Evolutionary conservation across 257 asterid species (phyloP).

Genomic region (Ilex asprella): DNA sequence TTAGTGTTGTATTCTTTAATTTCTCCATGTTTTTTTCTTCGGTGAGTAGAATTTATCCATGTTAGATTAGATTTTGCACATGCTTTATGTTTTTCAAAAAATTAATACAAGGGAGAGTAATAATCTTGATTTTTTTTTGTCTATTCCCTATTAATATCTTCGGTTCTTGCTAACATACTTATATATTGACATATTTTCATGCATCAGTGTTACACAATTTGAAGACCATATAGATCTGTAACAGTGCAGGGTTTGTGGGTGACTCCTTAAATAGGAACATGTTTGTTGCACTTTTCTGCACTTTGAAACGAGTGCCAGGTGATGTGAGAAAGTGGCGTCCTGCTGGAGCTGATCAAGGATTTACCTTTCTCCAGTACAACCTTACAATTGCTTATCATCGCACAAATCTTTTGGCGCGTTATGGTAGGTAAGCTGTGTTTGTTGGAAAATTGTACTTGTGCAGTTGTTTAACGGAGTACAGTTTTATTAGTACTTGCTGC

Average conservation of each 20-base stretch:
- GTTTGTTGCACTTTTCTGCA: conserved; percentile 88
- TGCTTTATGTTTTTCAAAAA: too few relatives aligned
- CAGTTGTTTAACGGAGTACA: too few relatives aligned
- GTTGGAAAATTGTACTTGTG: not conserved
- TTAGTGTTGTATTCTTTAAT: too few relatives aligned
- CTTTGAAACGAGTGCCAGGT: conserved; percentile 47
- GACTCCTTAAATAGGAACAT: conserved; percentile 94
- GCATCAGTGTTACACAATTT: conserved; percentile 12
- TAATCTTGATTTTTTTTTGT: too few relatives aligned
- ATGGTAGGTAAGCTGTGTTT: conserved; percentile 77
- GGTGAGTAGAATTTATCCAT: too few relatives aligned
- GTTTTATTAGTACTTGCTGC: too few relatives aligned
- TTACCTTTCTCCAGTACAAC: conserved; percentile 77
- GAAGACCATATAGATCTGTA: conserved; percentile 35
- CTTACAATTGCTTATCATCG: conserved; percentile 89
- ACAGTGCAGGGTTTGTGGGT: conserved; percentile 94
- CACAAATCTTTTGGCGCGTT: conserved; percentile 90
- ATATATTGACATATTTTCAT: not conserved
- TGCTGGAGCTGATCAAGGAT: conserved; percentile 92
- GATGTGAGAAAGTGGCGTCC: conserved; percentile 97
- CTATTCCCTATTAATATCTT: too few relatives aligned
- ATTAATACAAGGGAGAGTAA: too few relatives aligned
- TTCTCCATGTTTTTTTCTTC: too few relatives aligned
- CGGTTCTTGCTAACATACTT: too few relatives aligned
- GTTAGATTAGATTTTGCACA: too few relatives aligned